Base-by-base conservation (phyloP, 495 filamentous ascomycete species). In the Daldinia childiae region DNA sequence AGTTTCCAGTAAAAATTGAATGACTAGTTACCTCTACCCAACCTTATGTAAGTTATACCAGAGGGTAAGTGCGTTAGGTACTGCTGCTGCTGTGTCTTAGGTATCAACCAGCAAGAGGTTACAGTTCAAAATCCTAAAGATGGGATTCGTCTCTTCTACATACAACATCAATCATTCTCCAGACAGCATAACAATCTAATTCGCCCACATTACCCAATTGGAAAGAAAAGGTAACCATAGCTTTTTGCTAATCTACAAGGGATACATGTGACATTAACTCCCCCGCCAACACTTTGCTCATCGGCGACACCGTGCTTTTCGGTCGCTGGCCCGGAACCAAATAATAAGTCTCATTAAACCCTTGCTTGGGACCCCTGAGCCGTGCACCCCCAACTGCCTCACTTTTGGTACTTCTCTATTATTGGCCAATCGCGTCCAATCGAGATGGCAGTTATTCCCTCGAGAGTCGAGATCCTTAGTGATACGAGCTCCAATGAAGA, bases 271-370 rank as follows among this genome's bases (percentile, higher is more conserved):
- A 48, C 43, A 24, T 48, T 48, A 48, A 21, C 43, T 48, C 11
- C 71, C 51, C 56, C 62, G 65, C 65, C 58, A 64, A 38, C 56
- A 63, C 43, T 43, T 60, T 64, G 57, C 48, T 62, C 48, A 45
- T 63, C 54, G 24, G 34, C 21, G 48, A 45, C 45, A 52, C 64
- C 64, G 64, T 72, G 57, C 65, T 62, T 65, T 65, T 34, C 26
- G 24, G 51, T 54, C 61, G 19, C 55, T 50, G 45, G 61, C 45
- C 57, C 52, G 62, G 62, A 58, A 27, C 52, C 26, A 36, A 36
- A 39, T 68, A 65, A 54, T 65, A 73, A 68, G 11, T 62, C 56
- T 69, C 71, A 73, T 73, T 36, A 73, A 73, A 73, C 71, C 71
- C 71, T 69, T 60, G 58, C 34, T 41, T 66, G 41, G 41, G 62